A percentile compares a stretch with the other conserved stretches of the same genome.
Evolutionary conservation across 257 asterid genomes (phyloP).

Genomic region (Przewalskia tangutica): DNA sequence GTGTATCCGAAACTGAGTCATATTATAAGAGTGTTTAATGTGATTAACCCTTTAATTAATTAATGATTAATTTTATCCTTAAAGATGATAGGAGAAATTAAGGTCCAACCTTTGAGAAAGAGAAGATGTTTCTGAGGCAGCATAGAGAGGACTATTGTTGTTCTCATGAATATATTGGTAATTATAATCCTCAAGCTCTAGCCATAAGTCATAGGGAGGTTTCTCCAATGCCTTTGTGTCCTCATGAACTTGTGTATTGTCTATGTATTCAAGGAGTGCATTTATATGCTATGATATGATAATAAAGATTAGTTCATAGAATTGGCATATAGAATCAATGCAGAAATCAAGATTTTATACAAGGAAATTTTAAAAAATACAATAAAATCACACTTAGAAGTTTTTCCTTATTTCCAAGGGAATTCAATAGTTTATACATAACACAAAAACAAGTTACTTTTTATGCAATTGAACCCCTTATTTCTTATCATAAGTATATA

Average conservation of each 20-base stretch:
- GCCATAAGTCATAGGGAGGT: not conserved
- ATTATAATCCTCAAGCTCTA: constrained; percentile 1
- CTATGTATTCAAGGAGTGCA: not conserved
- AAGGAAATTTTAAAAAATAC: not conserved
- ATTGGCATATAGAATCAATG: not conserved
- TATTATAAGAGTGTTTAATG: no score
- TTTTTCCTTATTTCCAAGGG: not conserved
- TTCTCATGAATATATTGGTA: not conserved
- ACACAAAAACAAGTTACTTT: no score
- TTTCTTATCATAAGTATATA: not conserved
- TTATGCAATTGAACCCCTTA: no score
- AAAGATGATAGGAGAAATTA: not conserved
- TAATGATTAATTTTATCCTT: not conserved
- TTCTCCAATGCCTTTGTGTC: not conserved
- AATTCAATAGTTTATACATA: not conserved
- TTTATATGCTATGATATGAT: not conserved
- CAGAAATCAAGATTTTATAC: not conserved
- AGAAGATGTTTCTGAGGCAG: constrained; percentile 1
- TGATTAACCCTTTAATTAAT: no score
- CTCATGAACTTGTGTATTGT: not conserved
- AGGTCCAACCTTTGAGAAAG: constrained; percentile 2
- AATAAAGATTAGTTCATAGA: not conserved
- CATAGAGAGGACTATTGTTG: not conserved
- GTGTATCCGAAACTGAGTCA: no score
- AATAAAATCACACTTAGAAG: not conserved